These are phyloP conservation scores for Pythium sukuiense DNA, from an alignment of 352 stramenopile genomes.

Conservation along the genomic window DNA sequence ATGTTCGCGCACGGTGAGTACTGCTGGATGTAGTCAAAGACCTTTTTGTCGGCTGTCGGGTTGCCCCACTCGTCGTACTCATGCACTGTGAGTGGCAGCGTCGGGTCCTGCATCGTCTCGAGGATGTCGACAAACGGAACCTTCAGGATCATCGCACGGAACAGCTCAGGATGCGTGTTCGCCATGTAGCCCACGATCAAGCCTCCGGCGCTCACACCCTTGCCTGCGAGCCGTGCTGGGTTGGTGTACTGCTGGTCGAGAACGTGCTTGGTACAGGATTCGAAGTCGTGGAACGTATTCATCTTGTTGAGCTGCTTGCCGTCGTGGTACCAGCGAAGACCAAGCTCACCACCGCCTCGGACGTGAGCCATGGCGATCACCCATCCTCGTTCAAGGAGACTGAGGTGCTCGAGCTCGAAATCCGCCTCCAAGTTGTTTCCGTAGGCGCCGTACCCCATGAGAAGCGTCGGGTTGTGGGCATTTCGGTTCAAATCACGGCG, in stretches of 20 bases:
- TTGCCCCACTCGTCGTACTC: conserved; percentile 94
- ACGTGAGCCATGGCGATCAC: conserved; percentile 89
- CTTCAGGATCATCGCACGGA: conserved; percentile 80
- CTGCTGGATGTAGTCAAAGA: conserved; percentile 73
- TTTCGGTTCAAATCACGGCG: conserved; percentile 49
- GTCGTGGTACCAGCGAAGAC: conserved; percentile 85
- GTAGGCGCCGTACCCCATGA: conserved; percentile 90
- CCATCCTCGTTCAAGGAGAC: conserved; percentile 86
- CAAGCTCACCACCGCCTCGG: conserved; percentile 87
- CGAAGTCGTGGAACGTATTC: conserved; percentile 87
- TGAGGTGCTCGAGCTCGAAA: conserved; percentile 84
- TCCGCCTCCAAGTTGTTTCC: conserved; percentile 85
- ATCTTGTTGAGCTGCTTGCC: conserved; percentile 80
- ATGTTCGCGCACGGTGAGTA: conserved; percentile 84
- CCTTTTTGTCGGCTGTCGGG: conserved; percentile 35
- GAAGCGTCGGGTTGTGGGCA: conserved; percentile 74
- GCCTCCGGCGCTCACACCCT: conserved; percentile 83
- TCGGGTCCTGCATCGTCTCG: conserved; percentile 84
- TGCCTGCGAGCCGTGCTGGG: conserved; percentile 60
- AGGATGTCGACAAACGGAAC: conserved; percentile 91
- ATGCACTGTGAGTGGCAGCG: conserved; percentile 86
- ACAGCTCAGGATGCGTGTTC: conserved; percentile 75
- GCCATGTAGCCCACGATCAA: conserved; percentile 87
- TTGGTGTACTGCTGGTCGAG: conserved; percentile 63
- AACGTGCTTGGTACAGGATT: conserved; percentile 64